phyloP scores from a whole-genome alignment of 2,329 filamentous ascomycete genomes.

The Corinectria fuckeliana region DNA sequence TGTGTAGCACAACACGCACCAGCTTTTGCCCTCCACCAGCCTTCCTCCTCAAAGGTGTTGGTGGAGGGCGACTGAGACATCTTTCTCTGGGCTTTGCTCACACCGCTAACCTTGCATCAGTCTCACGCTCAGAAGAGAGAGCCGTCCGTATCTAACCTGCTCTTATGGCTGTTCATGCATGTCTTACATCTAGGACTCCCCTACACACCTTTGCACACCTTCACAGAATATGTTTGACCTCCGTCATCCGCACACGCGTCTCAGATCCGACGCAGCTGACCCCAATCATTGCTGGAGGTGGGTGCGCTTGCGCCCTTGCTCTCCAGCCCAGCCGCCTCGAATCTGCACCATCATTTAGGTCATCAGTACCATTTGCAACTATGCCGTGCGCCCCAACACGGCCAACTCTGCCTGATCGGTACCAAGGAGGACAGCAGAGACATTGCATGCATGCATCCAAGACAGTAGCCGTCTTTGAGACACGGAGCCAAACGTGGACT shows the following conservation, averaged over 20 bases:
- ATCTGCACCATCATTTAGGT: background rate
- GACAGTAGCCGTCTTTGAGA: conserved; percentile 33
- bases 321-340: background rate
- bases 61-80: conserved; percentile 9
- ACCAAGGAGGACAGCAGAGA: background rate
- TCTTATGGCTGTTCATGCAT: background rate
- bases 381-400: conserved; percentile 22
- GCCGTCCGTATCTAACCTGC: background rate
- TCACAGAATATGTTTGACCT: background rate
- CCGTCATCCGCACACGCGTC: conserved; percentile 4
- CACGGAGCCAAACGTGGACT: conserved; percentile 36
- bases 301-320: background rate
- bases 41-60: background rate
- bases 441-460: conserved; percentile 27
- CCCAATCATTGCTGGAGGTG: background rate
- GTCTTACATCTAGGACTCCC: background rate
- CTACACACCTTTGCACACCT: background rate
- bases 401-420: conserved; percentile 29
- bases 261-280: conserved; percentile 14
- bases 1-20: conserved; percentile 12
- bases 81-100: background rate
- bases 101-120: background rate
- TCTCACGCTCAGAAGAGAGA: background rate
- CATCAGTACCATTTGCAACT: background rate
- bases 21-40: conserved; percentile 1